Evolutionary conservation across 768 basidiomycete genomes (phyloP), one percentile per base, ranked within the genome.

Genomic region (Tricholoma furcatifolium): DNA sequence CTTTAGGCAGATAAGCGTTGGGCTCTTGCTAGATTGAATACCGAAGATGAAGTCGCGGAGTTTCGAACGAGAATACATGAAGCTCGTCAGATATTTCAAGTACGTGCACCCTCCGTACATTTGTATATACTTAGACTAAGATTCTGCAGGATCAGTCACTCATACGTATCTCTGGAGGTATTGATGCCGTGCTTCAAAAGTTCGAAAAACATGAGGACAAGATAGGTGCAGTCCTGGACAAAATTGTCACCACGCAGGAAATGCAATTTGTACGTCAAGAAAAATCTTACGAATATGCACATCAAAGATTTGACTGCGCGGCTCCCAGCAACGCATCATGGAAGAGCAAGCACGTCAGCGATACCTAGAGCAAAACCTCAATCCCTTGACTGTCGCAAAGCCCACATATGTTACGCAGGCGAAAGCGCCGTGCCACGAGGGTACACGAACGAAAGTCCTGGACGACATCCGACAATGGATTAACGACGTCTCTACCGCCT

Each of bases 111-210:
- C 20, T 18, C 23, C 21, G 18, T 12, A n/a, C 10, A 14, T 10
- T 41, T 23, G 6, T 41, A 21, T 32, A 30, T 35, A 41, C 17
- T 18, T 35, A 2, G 11, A 20, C 8, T 17, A 2, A 18, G 5
- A 45, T 38, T 43, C n/a, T n/a, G 34, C 18, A 60, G 59, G 53
- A 60, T 43, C 49, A 54, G 31, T 56, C 55, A 11, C 31, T 52
- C 15, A 44, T 57, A 35, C 53, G 50, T 20, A 24, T 54, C 15
- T 53, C 59, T 15, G 36, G 44, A 12, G 58, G 58, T 14, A 30
- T 53, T 11, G 58, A 56, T 35, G 38, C 51, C 24, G 51, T 53
- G 35, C 18, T 51, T 15, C 57, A 43, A 27, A 45, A 47, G 24
- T 36, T 55, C 10, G 27, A 24, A 32, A 35, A 30, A 17, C 32